These are phyloP conservation scores for Leersia perrieri DNA, from an alignment of 176 grass and related monocot genomes.

Conservation along the genomic window DNA sequence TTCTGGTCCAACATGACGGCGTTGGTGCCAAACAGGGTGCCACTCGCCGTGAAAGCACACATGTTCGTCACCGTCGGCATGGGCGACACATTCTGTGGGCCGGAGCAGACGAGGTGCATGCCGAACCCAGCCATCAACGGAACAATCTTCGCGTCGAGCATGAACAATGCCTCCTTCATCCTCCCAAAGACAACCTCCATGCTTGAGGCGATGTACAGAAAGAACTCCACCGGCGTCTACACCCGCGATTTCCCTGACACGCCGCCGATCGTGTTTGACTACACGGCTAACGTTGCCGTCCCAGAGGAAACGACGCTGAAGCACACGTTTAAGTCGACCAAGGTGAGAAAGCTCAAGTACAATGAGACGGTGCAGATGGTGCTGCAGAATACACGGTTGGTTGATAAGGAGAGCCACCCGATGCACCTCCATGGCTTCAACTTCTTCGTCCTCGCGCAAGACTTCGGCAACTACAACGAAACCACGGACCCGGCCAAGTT, in stretches of 20 bases:
- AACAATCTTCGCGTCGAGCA: constrained; percentile 47
- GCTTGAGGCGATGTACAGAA: constrained; percentile 42
- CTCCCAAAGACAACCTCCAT: constrained; percentile 38
- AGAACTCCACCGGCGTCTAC: constrained; percentile 27
- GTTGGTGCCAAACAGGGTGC: constrained; percentile 40
- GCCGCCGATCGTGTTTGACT: constrained; percentile 52
- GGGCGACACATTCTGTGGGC: constrained; percentile 32
- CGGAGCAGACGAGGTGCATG: constrained; percentile 39
- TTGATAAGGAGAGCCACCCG: constrained; percentile 72
- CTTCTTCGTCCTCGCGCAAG: constrained; percentile 73
- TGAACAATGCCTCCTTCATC: constrained; percentile 76
- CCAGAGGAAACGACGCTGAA: background rate
- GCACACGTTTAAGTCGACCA: constrained; percentile 48
- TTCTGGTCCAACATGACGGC: constrained; percentile 60
- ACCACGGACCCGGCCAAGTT: background rate
- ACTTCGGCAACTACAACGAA: constrained; percentile 59
- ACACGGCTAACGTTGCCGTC: constrained; percentile 34
- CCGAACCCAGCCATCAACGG: background rate
- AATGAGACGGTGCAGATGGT: constrained; percentile 67
- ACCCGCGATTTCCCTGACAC: constrained; percentile 60
- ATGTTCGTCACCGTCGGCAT: constrained; percentile 62
- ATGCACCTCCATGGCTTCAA: constrained; percentile 75
- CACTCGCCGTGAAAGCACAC: constrained; percentile 32
- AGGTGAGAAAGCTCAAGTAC: constrained; percentile 46
- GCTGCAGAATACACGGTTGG: constrained; percentile 61